Evolutionary conservation across 1,284 basidiomycete genomes (phyloP), one percentile per base, ranked within the genome.

Genomic region (Trichosporon inkin): DNA sequence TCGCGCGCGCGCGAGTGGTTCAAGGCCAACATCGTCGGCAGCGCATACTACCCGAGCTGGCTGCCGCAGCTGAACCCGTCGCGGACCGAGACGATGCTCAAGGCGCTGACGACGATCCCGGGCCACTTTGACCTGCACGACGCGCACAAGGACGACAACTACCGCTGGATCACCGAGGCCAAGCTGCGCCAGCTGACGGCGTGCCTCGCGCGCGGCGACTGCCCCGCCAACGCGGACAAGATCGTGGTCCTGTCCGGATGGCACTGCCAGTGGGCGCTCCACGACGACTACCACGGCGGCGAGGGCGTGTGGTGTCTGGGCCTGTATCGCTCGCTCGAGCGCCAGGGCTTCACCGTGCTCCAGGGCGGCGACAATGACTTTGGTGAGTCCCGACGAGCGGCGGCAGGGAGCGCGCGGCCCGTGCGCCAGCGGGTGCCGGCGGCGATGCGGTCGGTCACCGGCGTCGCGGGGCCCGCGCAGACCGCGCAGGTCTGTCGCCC

Each of bases 291-390:
- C 35, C 55, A 38, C 17, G 63, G 63, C 11, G 61, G 61, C 1
- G 61, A 62, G 55, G 61, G 61, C 5, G 54, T 56, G 3, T 62
- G 61, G 61, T 63, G 58, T 19, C 7, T 28, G 17, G 57, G 62
- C 20, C 55, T 60, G 28, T 55, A 57, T 8, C 10, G 53, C n/a
- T 54, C 63, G 3, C 54, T 69, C 17, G 57, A 60, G 10, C 61
- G 64, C 10, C 67, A 62, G 39, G 68, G 68, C 0, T 69, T 62
- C 56, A 69, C 68, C 1, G 61, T 69, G 1, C 51, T 69, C 13
- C 62, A 61, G 22, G 66, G 60, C 2, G 53, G 66, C 13, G 62
- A 67, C 28, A 49, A 57, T 22, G 62, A 68, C 47, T 69, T 64
- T 63, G 39, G 67, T 68, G 58, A 59, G 67, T 67, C 14, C 13